A percentile compares a stretch with the other conserved stretches of the same genome.
phyloP scores from a whole-genome alignment of 768 basidiomycete genomes.

The Russula virescens region DNA sequence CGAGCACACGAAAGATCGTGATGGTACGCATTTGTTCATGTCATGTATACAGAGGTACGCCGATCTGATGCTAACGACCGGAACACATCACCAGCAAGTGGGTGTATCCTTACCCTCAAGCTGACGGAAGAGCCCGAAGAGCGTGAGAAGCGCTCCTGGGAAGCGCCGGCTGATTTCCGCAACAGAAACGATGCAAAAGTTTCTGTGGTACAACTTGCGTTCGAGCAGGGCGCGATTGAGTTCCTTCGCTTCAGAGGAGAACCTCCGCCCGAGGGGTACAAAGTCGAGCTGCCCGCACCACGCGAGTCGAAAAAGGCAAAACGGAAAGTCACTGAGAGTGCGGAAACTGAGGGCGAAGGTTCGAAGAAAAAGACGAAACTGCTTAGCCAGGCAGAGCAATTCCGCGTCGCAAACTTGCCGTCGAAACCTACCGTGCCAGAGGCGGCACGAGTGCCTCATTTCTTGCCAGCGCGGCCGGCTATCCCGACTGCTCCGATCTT shows the following conservation, averaged over 20 bases:
- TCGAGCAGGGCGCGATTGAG: conserved; percentile 51
- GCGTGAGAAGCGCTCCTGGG: conserved; percentile 40
- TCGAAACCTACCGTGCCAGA: background rate
- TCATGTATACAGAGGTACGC: no score
- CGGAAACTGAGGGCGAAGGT: background rate
- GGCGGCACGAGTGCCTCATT: background rate
- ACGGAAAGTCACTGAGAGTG: conserved; percentile 24
- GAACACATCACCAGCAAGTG: conserved; percentile 40
- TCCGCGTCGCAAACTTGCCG: background rate
- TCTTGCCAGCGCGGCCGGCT: background rate
- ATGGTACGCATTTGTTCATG: conserved; percentile 40
- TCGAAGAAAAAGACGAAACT: background rate
- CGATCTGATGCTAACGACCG: conserved; percentile 1
- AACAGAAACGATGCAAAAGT: conserved; percentile 57
- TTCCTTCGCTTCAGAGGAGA: conserved; percentile 51
- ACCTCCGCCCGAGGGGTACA: conserved; percentile 38
- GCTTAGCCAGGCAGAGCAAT: conserved; percentile 10
- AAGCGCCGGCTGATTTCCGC: conserved; percentile 45
- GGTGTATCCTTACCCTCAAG: conserved; percentile 44
- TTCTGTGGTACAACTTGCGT: conserved; percentile 49
- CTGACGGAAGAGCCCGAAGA: conserved; percentile 32
- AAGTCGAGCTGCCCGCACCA: conserved; percentile 30
- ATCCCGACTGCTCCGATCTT: background rate
- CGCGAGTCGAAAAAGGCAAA: conserved; percentile 20
- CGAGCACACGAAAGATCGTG: conserved; percentile 40